phyloP scores from a whole-genome alignment of 768 basidiomycete species.

The Tulasnella sp. region DNA sequence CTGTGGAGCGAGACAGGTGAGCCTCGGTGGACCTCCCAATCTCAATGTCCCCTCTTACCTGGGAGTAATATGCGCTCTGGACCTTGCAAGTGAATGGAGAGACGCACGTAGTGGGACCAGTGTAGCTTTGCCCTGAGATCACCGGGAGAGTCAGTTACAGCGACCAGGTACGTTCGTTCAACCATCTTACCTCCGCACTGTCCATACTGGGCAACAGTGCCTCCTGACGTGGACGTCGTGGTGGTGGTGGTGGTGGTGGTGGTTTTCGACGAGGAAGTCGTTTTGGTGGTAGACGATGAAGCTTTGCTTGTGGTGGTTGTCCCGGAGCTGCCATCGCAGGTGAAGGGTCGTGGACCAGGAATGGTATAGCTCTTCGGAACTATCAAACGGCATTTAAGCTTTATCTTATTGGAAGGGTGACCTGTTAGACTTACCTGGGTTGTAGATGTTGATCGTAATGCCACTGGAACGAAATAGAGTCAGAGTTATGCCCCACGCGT shows the following conservation, averaged over 20 bases:
- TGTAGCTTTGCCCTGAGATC: neutral
- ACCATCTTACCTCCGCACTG: neutral
- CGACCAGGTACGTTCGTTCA: neutral
- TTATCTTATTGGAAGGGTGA: neutral
- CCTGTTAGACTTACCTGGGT: neutral
- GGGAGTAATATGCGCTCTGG: neutral
- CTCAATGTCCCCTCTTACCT: neutral
- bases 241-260: neutral
- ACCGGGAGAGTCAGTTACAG: neutral
- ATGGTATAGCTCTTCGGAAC: slow-evolving; percentile 11
- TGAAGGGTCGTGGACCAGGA: slow-evolving; percentile 10
- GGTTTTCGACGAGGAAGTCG: neutral
- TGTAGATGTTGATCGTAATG: slow-evolving; percentile 15
- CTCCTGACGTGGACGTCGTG: neutral
- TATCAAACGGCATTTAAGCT: neutral
- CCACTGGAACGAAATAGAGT: neutral
- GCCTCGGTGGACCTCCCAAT: neutral
- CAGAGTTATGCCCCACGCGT: neutral
- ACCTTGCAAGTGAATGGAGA: neutral
- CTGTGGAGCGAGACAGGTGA: neutral
- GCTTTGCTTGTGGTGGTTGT: neutral
- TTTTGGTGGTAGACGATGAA: neutral
- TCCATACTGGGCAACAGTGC: neutral
- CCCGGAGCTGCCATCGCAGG: neutral
- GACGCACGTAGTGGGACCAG: neutral